These are phyloP conservation scores for Nymphaea thermarum DNA, from an alignment of 164 flowering plant species.

Conservation along the genomic window DNA sequence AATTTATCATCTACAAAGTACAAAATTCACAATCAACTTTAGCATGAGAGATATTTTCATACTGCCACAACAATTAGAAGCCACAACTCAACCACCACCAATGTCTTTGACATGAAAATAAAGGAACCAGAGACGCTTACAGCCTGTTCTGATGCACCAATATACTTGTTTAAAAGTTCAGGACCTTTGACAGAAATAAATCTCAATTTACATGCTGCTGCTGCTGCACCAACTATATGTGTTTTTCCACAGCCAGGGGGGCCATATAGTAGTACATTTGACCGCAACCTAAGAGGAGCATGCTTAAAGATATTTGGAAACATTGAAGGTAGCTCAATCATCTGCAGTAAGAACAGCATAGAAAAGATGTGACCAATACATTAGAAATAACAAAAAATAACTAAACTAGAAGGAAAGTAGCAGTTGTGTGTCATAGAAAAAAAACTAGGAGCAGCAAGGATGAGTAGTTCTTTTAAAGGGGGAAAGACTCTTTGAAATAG, in stretches of 20 bases:
- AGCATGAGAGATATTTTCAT: no score
- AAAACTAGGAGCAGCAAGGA: no score
- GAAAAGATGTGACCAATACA: not conserved
- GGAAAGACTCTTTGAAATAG: no score
- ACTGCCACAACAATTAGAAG: no score
- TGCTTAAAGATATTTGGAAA: conserved; percentile 68
- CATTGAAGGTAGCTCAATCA: conserved; percentile 89
- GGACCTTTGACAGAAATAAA: conserved; percentile 97
- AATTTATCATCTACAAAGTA: no score
- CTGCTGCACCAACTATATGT: conserved; percentile 96
- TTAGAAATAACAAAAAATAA: no score
- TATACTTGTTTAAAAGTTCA: conserved; percentile 87
- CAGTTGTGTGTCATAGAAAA: not conserved
- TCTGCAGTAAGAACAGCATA: conserved; percentile 26
- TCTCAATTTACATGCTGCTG: conserved; percentile 86
- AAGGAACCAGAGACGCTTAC: conserved; percentile 28
- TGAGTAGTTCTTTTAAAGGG: no score
- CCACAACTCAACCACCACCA: no score
- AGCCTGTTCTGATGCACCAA: conserved; percentile 99
- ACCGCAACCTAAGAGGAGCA: conserved; percentile 78
- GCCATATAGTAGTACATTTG: conserved; percentile 94
- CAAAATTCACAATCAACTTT: no score
- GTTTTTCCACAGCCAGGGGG: conserved; percentile 99
- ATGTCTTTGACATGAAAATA: no score
- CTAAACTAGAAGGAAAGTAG: not conserved